Conservation (phyloP, 192 early-diverging fungal species). For the Chytriomyces sp. region DNA sequence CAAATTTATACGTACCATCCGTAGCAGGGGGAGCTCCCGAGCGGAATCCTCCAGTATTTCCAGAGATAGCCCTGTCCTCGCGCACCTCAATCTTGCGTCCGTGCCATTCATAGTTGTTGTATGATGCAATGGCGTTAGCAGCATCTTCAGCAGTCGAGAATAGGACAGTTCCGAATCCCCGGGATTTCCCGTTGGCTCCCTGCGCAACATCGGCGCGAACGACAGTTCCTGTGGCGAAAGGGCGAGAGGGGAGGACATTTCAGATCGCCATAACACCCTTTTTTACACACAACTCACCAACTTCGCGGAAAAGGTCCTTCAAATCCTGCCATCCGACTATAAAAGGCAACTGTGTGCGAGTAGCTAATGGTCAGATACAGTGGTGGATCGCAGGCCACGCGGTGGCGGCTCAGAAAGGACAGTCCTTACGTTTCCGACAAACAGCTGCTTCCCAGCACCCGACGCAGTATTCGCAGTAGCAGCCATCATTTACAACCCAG, state of each 20-base stretch:
- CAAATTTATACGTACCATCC: not conserved
- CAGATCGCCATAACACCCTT: too few relatives aligned
- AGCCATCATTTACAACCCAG: slow-evolving; percentile 26
- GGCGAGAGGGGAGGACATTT: not conserved
- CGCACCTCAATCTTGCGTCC: slow-evolving; percentile 53
- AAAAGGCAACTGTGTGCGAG: slow-evolving; percentile 71
- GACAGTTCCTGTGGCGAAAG: slow-evolving; percentile 40
- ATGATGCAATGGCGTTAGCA: slow-evolving; percentile 41
- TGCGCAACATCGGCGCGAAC: slow-evolving; percentile 48
- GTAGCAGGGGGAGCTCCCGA: not conserved
- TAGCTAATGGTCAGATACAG: too few relatives aligned
- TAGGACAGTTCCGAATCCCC: slow-evolving; percentile 54
- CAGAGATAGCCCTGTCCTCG: slow-evolving; percentile 42
- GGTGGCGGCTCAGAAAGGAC: too few relatives aligned
- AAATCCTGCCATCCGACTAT: slow-evolving; percentile 75
- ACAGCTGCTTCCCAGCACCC: slow-evolving; percentile 55
- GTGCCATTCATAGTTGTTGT: slow-evolving; percentile 56
- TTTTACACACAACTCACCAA: slow-evolving; percentile 39
- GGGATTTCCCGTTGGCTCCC: slow-evolving; percentile 41
- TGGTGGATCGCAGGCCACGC: too few relatives aligned
- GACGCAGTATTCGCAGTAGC: slow-evolving; percentile 16
- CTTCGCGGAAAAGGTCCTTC: slow-evolving; percentile 50
- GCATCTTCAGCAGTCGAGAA: slow-evolving; percentile 47
- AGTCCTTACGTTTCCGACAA: slow-evolving; percentile 72
- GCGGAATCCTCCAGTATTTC: slow-evolving; percentile 6